Evolutionary conservation across 2,329 filamentous ascomycete genomes (phyloP), one percentile per base, ranked within the genome.

Genomic region (Diplocarpon rosae): DNA sequence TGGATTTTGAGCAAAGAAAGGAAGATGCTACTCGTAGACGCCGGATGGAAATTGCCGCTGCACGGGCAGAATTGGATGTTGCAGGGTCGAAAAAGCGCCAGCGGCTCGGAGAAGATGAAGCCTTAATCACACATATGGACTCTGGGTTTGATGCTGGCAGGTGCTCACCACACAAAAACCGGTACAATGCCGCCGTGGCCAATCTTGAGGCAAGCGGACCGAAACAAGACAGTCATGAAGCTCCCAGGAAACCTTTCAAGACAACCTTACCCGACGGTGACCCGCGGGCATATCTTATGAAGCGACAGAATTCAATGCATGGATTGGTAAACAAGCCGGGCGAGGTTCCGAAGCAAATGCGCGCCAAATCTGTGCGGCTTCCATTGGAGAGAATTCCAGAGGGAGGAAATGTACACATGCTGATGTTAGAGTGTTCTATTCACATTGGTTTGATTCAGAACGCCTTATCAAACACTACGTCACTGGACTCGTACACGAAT

Each of bases 1-100:
- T 63, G 53, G 57, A 60, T 15, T 63, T 55, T 37, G 60, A 63
- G 35, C 43, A 53, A 15, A 53, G 59, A 15, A 62, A 62, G 43
- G 56, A 57, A 37, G 33, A 45, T 30, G 57, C 55, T 13, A 62
- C 49, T 32, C 56, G 52, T 20, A 50, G 46, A n/a, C 55, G 51
- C 17, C 54, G 58, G 3, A 46, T 59, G 24, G 51, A 63, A 31
- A 40, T 55, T 33, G 50, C 50, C 20, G 37, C 38, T 20, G 40
- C 43, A n/a, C 47, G 47, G 35, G 38, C 35, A 29, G 46, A 50
- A 31, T 29, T 28, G 1, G 41, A 48, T 1, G 30, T 7, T 7
- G 14, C 15, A 24, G 15, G 14, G 10, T 5, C 34, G 12, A 20
- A n/a, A 12, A 43, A 17, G 27, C 27, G 41, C 20, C 15, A 24